Base-by-base conservation (phyloP, 345 rosid species). In the Heritiera littoralis region DNA sequence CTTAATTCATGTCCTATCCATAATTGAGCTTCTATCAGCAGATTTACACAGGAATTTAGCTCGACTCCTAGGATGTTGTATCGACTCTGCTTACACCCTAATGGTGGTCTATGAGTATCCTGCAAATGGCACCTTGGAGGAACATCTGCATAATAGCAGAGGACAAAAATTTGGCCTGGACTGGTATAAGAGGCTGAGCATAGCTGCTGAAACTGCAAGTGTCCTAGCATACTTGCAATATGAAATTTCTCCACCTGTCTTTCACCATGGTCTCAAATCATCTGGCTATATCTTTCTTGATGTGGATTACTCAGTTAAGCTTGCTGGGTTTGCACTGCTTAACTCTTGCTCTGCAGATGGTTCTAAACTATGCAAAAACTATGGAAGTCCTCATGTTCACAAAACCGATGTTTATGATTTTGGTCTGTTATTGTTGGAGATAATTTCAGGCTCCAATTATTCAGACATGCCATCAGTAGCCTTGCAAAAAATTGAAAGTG, bases 31-130 rank as follows among this genome's bases (percentile, higher is more conserved):
- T 77, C 43, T 92, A 58, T 91, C 93, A 9, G 77, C 85, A 65
- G 82, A 89, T 79, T 66, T 82, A 73, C 96, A 92, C 75, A 76
- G 87, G 84, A 91, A 88, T 82, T 86, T 92, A 69, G 96, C 98
- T 1, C 84, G 91, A 35, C 75, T 90, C 56, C 75, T 94, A 11
- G 98, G 96, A 55, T 92, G 91, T 82, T 92, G 93, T 54, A 83
- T 90, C 20, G 94, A 91, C 41, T 86, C 81, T 69, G 88, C 88
- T 74, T 80, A 86, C 81, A 81, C 81, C 13, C 88, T 91, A 5
- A 78, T 89, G 6, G 86, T 91, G 23, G 94, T 90, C 46, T 92
- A 94, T 48, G 94, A 92, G 72, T 88, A 87, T 80, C 94, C 92
- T 0, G 92, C 89, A 18, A 91, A 90, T 48, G 95, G 97, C 45